phyloP scores from a whole-genome alignment of 768 basidiomycete genomes.

The Kwoniella shandongensis region DNA sequence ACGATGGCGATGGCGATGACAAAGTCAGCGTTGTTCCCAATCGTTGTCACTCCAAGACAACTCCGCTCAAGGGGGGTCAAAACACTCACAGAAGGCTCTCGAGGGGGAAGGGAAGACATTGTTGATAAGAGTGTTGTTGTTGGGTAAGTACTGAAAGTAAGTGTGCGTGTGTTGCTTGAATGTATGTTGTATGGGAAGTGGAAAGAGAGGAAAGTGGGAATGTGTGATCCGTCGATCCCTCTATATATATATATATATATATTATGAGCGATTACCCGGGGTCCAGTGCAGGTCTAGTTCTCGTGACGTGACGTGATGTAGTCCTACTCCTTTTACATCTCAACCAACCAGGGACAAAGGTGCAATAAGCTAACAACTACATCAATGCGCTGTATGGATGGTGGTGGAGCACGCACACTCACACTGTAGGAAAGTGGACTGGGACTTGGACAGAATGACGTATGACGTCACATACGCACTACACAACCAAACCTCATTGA shows the following conservation, averaged over 20 bases:
- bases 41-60: no score
- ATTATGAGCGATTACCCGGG: no score
- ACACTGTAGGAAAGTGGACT: no score
- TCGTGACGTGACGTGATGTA: no score
- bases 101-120: conserved; percentile 23
- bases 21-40: no score
- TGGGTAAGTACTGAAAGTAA: neutral
- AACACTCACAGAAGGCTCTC: conserved; percentile 15
- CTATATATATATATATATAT: neutral
- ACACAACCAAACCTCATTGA: no score
- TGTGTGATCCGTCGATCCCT: neutral
- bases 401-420: no score
- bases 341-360: no score
- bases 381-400: no score
- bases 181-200: neutral
- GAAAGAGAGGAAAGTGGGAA: conserved; percentile 3
- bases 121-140: conserved; percentile 1
- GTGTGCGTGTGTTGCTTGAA: neutral
- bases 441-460: conserved; percentile 11
- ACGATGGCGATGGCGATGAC: neutral
- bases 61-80: neutral
- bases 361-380: no score
- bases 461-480: conserved; percentile 14
- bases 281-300: no score
- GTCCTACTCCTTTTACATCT: no score